Evolutionary conservation across 208 protist species (phyloP), one percentile per base, ranked within the genome.

Genomic region (Trypanosoma theileri): DNA sequence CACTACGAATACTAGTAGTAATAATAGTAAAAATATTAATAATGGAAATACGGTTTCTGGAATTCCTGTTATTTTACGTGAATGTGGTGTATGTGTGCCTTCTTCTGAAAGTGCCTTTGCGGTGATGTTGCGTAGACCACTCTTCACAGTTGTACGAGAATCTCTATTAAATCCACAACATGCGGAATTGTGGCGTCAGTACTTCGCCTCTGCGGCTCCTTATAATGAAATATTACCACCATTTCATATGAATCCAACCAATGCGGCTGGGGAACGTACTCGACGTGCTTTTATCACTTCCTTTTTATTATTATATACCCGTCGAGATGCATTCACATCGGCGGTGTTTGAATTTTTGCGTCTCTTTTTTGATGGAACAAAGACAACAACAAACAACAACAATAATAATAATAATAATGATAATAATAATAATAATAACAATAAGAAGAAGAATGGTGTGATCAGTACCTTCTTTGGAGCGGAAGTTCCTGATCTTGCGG

Each of bases 261-360:
- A 11, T 10, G 41, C 19, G 44, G 19, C 6, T 67, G 9, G 51
- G 19, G 57, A 54, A 13, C 75, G 58, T 13, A 73, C 85, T 9
- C 86, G 89, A 0, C 69, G 79, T 56, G 64, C 81, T 41, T 84
- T 91, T 48, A 70, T 93, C 45, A 55, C 92, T 14, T 61, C 85
- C 22, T 64, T 92, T 53, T 50, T 95, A 26, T 72, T 95, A 26
- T 84, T 88, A 50, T 82, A 92, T 69, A 84, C 79, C 22, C 89
- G 89, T 10, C 89, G 82, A 6, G 89, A 95, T 71, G 75, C 71
- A 50, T 95, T 95, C 74, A 68, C 77, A 17, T 75, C 82, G 16
- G 79, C 85, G n/a, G 79, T 77, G n/a, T 76, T 57, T 28, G 60
- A 80, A 24, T 79, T 91, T 54, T 69, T 95, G 31, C 80, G 73